These are phyloP conservation scores for Pichia paraexigua DNA, from an alignment of 805 yeast genomes.

Conservation along the genomic window DNA sequence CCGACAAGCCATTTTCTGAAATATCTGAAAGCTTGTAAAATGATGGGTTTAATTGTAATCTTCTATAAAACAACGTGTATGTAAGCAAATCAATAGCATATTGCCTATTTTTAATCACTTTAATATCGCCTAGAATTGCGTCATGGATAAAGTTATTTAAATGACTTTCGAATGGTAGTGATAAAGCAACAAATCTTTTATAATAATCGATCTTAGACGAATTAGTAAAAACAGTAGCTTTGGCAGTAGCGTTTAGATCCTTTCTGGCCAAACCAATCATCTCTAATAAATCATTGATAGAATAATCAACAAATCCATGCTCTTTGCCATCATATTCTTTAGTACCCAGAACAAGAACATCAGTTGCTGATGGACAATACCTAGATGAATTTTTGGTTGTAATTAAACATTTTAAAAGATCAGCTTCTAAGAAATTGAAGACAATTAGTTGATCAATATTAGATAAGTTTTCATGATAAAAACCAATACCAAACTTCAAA, in stretches of 20 bases:
- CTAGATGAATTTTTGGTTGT: slow-evolving; percentile 51
- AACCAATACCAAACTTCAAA: slow-evolving; percentile 56
- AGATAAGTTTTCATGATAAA: slow-evolving; percentile 50
- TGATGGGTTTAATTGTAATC: slow-evolving; percentile 77
- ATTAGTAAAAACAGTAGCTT: slow-evolving; percentile 51
- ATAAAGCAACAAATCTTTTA: slow-evolving; percentile 59
- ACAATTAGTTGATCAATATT: slow-evolving; percentile 46
- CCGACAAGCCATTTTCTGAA: slow-evolving; percentile 64
- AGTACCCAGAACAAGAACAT: slow-evolving; percentile 64
- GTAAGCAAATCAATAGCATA: slow-evolving; percentile 91
- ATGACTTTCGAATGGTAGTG: slow-evolving; percentile 80
- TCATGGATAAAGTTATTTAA: slow-evolving; percentile 55
- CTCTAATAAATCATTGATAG: slow-evolving; percentile 54
- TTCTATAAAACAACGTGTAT: slow-evolving; percentile 70
- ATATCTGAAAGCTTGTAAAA: slow-evolving; percentile 72
- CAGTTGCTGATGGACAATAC: slow-evolving; percentile 43
- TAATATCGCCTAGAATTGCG: slow-evolving; percentile 63
- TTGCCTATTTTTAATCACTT: slow-evolving; percentile 58
- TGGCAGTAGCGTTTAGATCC: slow-evolving; percentile 27
- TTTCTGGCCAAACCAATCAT: slow-evolving; percentile 46
- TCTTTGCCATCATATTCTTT: slow-evolving; percentile 65
- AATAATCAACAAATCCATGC: slow-evolving; percentile 60
- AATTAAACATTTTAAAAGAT: slow-evolving; percentile 47
- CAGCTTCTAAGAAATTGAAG: slow-evolving; percentile 41
- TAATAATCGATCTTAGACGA: slow-evolving; percentile 52